These are phyloP conservation scores for Tolypocladium album DNA, from an alignment of 2,329 filamentous ascomycete species.

Conservation along the genomic window DNA sequence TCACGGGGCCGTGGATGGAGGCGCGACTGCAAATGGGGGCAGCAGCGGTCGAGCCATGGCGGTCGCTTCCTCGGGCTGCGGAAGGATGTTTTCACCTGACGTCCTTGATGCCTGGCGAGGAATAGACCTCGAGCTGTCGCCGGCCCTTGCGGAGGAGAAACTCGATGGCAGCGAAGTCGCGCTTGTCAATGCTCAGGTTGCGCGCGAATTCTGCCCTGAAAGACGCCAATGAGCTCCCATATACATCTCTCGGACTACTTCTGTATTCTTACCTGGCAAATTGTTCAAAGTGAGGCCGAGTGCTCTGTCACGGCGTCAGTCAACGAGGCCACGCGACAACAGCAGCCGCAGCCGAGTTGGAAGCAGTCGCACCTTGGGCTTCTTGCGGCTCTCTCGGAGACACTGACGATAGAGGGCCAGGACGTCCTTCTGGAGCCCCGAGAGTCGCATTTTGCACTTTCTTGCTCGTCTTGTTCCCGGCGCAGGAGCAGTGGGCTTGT, in stretches of 20 bases:
- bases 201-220: slow-evolving; percentile 58
- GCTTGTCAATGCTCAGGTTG: slow-evolving; percentile 59
- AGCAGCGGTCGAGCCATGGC: not conserved
- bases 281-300: slow-evolving; percentile 48
- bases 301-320: slow-evolving; percentile 29
- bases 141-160: slow-evolving; percentile 73
- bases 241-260: not conserved
- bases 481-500: not conserved
- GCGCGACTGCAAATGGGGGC: not conserved
- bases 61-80: not conserved
- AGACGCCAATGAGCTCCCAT: not conserved
- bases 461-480: not conserved
- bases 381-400: slow-evolving; percentile 68
- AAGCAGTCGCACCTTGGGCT: slow-evolving; percentile 45
- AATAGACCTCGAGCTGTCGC: slow-evolving; percentile 72
- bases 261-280: slow-evolving; percentile 45
- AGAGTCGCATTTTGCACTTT: slow-evolving; percentile 37
- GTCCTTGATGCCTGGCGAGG: slow-evolving; percentile 71
- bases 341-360: not conserved
- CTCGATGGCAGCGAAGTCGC: slow-evolving; percentile 79
- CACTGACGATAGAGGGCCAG: slow-evolving; percentile 78
- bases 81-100: slow-evolving; percentile 32
- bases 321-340: slow-evolving; percentile 2
- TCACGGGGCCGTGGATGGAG: not conserved
- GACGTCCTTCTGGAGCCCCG: slow-evolving; percentile 85